Base-by-base conservation (phyloP, 2,329 filamentous ascomycete species). In the Trichoderma sp. region DNA sequence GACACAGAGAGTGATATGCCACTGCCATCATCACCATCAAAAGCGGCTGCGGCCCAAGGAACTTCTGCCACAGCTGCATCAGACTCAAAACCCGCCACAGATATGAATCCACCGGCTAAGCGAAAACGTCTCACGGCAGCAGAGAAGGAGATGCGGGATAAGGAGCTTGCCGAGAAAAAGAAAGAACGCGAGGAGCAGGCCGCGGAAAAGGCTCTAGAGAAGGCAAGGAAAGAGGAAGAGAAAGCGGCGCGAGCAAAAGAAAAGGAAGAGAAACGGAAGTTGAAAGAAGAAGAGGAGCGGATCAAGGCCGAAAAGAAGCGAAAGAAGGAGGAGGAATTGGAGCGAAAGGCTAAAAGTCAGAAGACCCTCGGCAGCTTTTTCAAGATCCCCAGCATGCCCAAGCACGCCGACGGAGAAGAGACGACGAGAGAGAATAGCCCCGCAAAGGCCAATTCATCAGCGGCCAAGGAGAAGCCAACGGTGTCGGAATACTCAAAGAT, bases 401-500 rank as follows among this genome's bases (percentile, higher is more conserved):
- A 79, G 63, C 84, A 83, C 69, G 70, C 75, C 45, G 73, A 75
- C 3, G 71, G 74, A 56, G 75, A 75, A 28, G 69, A 73, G 3
- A 69, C 64, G 19, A 66, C 73, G 41, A 76, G 74, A 44, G 69
- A 69, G 2, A 67, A 59, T 7, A 75, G 74, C 44, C 70, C 77
- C 58, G 62, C 69, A 50, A 74, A 79, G 68, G 62, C 68, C 7
- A 67, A 71, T 44, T 64, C 66, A 14, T 45, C 58, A 14, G 71
- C 68, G 43, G n/a, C 57, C 24, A 28, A 66, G 7, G 57, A 47
- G 7, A 69, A 72, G 39, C 43, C 62, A n/a, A 61, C 67, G 28
- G 72, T 69, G 57, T 82, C 84, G 0, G 82, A 86, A 51, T 93
- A 92, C 69, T 80, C 90, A 19, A 88, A 86, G 69, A 80, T 83